Conservation (phyloP, 805 yeast genomes). For the Trichomonascus vanleenenianus region DNA sequence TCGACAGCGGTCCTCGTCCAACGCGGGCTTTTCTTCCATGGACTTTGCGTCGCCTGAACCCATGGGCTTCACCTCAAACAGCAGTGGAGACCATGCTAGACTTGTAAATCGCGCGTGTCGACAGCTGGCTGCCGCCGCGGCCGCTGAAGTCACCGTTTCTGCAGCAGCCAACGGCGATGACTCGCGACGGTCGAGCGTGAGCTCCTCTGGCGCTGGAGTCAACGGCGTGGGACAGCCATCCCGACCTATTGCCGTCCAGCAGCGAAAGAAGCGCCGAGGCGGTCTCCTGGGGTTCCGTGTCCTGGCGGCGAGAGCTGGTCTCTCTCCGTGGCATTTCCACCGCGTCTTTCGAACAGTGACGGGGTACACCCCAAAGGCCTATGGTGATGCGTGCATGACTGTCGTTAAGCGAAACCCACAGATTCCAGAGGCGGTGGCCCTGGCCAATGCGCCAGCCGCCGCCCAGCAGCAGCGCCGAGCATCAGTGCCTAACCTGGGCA, state of each 20-base stretch:
- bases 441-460: too few species aligned
- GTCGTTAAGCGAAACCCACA: slow-evolving; percentile 19
- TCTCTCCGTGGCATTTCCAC: slow-evolving; percentile 91
- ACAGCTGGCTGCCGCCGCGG: slow-evolving; percentile 76
- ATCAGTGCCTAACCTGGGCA: too few species aligned
- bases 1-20: slow-evolving; percentile 3
- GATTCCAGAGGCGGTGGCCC: slow-evolving; percentile 4
- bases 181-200: slow-evolving; percentile 2
- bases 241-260: slow-evolving; percentile 12
- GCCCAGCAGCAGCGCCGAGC: too few species aligned
- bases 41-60: too few species aligned
- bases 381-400: slow-evolving; percentile 71
- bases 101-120: slow-evolving; percentile 74
- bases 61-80: not conserved
- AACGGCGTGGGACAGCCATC: not conserved
- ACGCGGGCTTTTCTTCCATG: slow-evolving; percentile 2
- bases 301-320: slow-evolving; percentile 72
- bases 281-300: slow-evolving; percentile 59
- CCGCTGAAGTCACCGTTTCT: slow-evolving; percentile 33
- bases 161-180: slow-evolving; percentile 20
- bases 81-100: slow-evolving; percentile 49
- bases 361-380: slow-evolving; percentile 80
- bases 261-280: slow-evolving; percentile 30
- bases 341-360: slow-evolving; percentile 81
- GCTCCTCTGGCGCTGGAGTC: not conserved